phyloP scores from a whole-genome alignment of 345 rosid genomes.

The Eutrema yunnanense region DNA sequence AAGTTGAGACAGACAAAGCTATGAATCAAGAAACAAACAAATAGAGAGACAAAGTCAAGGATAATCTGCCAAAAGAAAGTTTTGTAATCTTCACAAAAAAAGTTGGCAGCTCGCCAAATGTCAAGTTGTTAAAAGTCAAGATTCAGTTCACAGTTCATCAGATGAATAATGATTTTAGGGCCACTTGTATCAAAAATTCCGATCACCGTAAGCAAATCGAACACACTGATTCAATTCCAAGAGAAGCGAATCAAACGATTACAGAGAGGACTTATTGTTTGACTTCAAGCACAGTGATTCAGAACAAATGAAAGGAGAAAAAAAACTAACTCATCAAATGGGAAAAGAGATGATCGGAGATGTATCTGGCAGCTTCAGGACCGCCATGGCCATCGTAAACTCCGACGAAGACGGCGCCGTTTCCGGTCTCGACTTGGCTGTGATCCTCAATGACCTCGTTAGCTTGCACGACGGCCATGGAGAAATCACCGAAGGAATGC shows the following conservation, averaged over 20 bases:
- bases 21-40: slow-evolving; percentile 14
- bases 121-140: slow-evolving; percentile 9
- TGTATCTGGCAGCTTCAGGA: slow-evolving; percentile 77
- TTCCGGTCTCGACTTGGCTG: slow-evolving; percentile 75
- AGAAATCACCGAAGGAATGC: slow-evolving; percentile 75
- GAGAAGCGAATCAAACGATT: not conserved
- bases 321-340: slow-evolving; percentile 64
- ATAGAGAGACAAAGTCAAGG: slow-evolving; percentile 3
- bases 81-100: not conserved
- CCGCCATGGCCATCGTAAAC: slow-evolving; percentile 98
- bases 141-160: slow-evolving; percentile 20
- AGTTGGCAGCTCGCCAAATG: slow-evolving; percentile 3
- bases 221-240: not conserved
- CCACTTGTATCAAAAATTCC: not conserved
- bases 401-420: slow-evolving; percentile 66
- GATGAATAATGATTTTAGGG: not conserved
- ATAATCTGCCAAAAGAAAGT: slow-evolving; percentile 1
- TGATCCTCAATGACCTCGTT: slow-evolving; percentile 85
- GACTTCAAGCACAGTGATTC: not conserved
- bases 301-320: not conserved
- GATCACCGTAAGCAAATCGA: not conserved
- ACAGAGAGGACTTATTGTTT: not conserved
- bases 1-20: not conserved
- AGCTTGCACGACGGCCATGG: slow-evolving; percentile 83
- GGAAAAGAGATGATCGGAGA: slow-evolving; percentile 71